Percentiles rank a stretch among this genome's conserved stretches.
Conservation (phyloP, 2,329 filamentous ascomycete genomes). For the Phialocephala subalpina region DNA sequence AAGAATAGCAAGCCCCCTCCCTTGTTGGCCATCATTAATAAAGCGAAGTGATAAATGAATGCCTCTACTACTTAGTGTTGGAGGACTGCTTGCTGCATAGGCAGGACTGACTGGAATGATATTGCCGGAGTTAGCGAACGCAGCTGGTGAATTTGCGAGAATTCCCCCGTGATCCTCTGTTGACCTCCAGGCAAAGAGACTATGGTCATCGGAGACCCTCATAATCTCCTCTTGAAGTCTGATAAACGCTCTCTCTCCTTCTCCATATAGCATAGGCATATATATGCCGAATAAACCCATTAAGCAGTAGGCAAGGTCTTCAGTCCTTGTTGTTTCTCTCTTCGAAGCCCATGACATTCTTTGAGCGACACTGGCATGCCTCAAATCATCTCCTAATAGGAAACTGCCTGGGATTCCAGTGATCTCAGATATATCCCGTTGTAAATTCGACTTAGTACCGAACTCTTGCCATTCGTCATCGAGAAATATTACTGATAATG, state of each 20-base stretch:
- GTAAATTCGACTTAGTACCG: neutral
- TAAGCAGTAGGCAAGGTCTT: constrained; percentile 11
- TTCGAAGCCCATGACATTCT: constrained; percentile 19
- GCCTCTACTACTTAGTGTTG: no score
- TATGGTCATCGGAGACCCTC: constrained; percentile 5
- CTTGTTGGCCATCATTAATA: no score
- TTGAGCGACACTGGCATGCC: neutral
- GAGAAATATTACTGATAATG: neutral
- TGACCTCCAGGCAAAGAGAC: constrained; percentile 16
- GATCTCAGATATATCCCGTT: neutral
- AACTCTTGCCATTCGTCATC: constrained; percentile 6
- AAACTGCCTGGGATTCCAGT: neutral
- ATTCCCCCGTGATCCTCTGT: no score
- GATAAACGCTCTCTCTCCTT: constrained; percentile 6
- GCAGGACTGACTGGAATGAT: no score
- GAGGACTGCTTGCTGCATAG: no score
- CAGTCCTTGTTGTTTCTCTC: neutral
- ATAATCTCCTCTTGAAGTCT: no score
- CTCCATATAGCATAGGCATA: constrained; percentile 9
- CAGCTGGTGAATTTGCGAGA: no score
- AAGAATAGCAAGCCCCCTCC: no score
- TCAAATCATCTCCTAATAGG: no score
- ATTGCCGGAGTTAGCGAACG: no score
- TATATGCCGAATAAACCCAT: constrained; percentile 12
- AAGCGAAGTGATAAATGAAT: no score